phyloP scores from a whole-genome alignment of 768 basidiomycete genomes.

The Suillus ampliporus region DNA sequence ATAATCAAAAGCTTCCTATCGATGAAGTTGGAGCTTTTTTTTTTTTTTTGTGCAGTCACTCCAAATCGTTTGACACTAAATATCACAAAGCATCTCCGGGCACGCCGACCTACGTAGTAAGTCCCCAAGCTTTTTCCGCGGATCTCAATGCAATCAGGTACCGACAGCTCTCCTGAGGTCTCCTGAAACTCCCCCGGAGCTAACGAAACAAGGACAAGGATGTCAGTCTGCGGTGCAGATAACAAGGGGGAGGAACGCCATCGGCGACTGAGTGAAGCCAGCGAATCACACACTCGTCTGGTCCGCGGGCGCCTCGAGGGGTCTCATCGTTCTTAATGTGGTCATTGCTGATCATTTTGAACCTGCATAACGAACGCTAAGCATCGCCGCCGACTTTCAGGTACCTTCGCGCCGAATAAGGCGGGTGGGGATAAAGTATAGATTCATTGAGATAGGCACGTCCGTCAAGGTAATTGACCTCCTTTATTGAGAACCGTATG shows the following conservation, averaged over 20 bases:
- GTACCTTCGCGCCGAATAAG: slow-evolving; percentile 7
- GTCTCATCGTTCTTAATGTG: background rate
- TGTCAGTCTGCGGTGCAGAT: background rate
- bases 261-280: background rate
- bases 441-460: background rate
- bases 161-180: background rate
- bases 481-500: background rate
- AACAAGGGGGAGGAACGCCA: background rate
- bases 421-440: slow-evolving; percentile 10
- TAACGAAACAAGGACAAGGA: background rate
- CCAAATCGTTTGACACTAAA: background rate
- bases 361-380: background rate
- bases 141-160: background rate
- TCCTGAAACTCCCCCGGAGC: slow-evolving; percentile 1
- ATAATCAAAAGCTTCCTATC: background rate
- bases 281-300: background rate
- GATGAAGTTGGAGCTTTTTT: background rate
- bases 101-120: background rate
- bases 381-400: slow-evolving; percentile 10
- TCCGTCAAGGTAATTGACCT: background rate
- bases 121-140: background rate
- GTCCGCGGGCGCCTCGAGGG: slow-evolving; percentile 4
- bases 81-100: background rate
- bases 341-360: background rate
- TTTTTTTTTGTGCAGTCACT: background rate